Conservation (phyloP, 371 early-diverging fungal genomes). For the Syncephalis plumigaleata region DNA sequence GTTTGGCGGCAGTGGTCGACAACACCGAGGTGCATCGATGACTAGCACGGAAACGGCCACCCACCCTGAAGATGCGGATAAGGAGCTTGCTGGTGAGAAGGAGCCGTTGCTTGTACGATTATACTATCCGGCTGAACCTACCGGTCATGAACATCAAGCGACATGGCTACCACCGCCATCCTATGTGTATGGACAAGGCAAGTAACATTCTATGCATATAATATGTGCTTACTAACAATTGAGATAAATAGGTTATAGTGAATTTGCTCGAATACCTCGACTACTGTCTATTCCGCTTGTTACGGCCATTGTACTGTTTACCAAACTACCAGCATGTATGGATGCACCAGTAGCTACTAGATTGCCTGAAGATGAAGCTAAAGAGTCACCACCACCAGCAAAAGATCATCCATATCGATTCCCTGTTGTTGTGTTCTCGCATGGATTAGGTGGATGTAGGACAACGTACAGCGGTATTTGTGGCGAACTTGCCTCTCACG, state of each 20-base stretch:
- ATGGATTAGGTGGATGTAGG: constrained; percentile 26
- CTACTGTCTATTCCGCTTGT: background rate
- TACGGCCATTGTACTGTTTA: background rate
- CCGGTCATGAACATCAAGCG: constrained; percentile 3
- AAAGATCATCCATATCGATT: constrained; percentile 3
- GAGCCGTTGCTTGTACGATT: constrained; percentile 1
- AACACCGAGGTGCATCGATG: background rate
- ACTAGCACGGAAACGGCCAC: background rate
- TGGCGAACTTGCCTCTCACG: constrained; percentile 24
- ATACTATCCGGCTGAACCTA: constrained; percentile 10
- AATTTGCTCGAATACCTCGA: background rate
- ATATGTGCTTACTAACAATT: too few species aligned
- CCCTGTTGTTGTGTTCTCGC: constrained; percentile 18
- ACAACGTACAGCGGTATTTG: constrained; percentile 22
- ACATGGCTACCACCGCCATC: constrained; percentile 5
- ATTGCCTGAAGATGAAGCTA: background rate
- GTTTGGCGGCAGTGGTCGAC: background rate
- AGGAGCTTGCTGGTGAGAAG: constrained; percentile 1
- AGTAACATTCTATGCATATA: too few species aligned
- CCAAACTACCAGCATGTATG: constrained; percentile 5
- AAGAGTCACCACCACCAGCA: background rate
- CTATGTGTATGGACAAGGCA: background rate
- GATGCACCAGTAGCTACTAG: constrained; percentile 5
- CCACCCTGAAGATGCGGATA: background rate
- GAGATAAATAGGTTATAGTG: background rate